Percentiles rank a stretch among this genome's conserved stretches.
phyloP scores from a whole-genome alignment of 345 rosid species.

The Euphorbia pulcherrima region DNA sequence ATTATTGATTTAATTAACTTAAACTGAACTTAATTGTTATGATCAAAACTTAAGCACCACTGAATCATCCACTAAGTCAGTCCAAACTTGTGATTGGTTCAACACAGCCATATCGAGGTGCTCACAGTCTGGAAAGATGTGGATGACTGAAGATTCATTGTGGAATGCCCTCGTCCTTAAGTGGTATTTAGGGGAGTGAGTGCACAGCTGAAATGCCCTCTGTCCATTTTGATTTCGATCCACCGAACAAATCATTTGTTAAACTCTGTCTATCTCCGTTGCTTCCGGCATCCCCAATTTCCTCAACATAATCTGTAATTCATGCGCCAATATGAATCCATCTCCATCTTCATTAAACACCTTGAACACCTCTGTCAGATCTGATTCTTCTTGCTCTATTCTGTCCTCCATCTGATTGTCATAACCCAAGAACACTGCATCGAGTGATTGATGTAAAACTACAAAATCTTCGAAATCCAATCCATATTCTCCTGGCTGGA shows the following conservation, averaged over 20 bases:
- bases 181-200: too few species aligned
- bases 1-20: too few species aligned
- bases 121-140: too few species aligned
- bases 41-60: too few species aligned
- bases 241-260: conserved; percentile 79
- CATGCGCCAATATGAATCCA: conserved; percentile 75
- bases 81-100: too few species aligned
- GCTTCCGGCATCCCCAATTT: conserved; percentile 75
- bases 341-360: conserved; percentile 90
- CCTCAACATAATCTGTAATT: conserved; percentile 61
- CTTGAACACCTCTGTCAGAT: conserved; percentile 83
- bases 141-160: too few species aligned
- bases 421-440: conserved; percentile 39
- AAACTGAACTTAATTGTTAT: too few species aligned
- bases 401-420: neutral
- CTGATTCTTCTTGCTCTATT: conserved; percentile 52
- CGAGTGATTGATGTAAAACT: conserved; percentile 54
- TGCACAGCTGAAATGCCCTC: too few species aligned
- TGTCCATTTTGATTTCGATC: conserved; percentile 74
- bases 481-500: conserved; percentile 50
- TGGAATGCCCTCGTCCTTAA: too few species aligned
- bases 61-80: too few species aligned
- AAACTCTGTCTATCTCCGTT: conserved; percentile 59
- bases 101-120: too few species aligned
- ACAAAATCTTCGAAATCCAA: conserved; percentile 63